Conservation (phyloP, 306 rosid genomes). For the Casuarina glauca region DNA sequence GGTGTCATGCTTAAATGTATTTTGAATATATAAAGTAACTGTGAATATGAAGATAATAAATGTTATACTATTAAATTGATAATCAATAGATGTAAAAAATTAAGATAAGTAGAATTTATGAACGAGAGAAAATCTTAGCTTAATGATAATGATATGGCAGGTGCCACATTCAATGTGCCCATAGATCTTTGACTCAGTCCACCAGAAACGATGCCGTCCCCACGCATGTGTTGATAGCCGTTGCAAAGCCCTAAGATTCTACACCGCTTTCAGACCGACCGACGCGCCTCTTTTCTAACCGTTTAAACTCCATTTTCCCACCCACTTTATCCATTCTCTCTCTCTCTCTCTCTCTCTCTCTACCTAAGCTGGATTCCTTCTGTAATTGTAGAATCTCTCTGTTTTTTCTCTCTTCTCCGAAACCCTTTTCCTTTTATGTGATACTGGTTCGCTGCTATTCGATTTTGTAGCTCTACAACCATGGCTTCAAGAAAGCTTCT, state of each 20-base stretch:
- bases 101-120: too few relatives aligned
- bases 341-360: not conserved
- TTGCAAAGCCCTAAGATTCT: not conserved
- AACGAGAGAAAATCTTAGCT: too few relatives aligned
- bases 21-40: too few relatives aligned
- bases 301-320: constrained; percentile 19
- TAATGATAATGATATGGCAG: too few relatives aligned
- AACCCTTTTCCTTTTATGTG: constrained; percentile 4
- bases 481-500: constrained; percentile 46
- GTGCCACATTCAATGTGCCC: not conserved
- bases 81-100: too few relatives aligned
- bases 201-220: not conserved
- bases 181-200: not conserved
- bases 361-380: not conserved
- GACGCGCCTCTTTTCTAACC: constrained; percentile 26
- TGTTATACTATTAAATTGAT: too few relatives aligned
- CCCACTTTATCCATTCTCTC: not conserved
- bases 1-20: too few relatives aligned
- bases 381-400: not conserved
- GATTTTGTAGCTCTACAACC: constrained; percentile 2
- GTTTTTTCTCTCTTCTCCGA: not conserved
- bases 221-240: not conserved
- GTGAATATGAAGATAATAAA: too few relatives aligned
- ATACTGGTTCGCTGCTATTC: not conserved
- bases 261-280: not conserved